phyloP scores from a whole-genome alignment of 495 filamentous ascomycete species.

The Neurospora sp. region DNA sequence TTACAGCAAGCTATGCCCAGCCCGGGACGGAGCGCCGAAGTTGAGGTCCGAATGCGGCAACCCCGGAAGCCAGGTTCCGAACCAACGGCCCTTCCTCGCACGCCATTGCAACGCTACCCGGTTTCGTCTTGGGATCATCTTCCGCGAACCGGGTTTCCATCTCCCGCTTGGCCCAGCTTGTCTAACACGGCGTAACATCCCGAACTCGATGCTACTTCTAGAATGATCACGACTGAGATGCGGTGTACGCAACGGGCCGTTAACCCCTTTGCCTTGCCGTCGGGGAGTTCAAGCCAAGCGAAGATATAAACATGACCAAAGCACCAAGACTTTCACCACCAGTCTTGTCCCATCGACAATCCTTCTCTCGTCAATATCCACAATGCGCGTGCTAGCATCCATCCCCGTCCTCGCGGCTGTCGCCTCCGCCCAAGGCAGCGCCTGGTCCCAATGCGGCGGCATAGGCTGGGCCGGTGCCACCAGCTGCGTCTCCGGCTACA shows the following conservation, averaged over 20 bases:
- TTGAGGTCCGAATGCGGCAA: not conserved
- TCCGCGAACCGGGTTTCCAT: not conserved
- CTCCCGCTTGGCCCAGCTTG: not conserved
- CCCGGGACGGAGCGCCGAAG: not conserved
- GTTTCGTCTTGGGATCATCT: not conserved
- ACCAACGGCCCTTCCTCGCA: not conserved
- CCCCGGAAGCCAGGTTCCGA: not conserved
- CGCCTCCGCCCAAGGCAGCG: constrained; percentile 13
- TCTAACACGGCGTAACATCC: not conserved
- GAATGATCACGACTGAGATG: not conserved
- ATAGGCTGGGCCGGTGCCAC: constrained; percentile 2
- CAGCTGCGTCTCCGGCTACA: constrained; percentile 8
- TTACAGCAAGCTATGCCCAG: not conserved
- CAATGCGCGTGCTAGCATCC: constrained; percentile 7
- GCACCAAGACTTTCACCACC: not conserved
- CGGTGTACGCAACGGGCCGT: not conserved
- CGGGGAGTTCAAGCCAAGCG: not conserved
- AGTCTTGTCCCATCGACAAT: not conserved
- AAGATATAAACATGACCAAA: not conserved
- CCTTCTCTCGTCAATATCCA: not conserved
- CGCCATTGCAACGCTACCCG: not conserved
- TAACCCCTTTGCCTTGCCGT: not conserved
- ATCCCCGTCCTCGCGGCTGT: constrained; percentile 9
- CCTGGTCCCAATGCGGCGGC: constrained; percentile 15
- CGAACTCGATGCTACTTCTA: not conserved